phyloP scores from a whole-genome alignment of 495 filamentous ascomycete species.

The Tuber aestivum region DNA sequence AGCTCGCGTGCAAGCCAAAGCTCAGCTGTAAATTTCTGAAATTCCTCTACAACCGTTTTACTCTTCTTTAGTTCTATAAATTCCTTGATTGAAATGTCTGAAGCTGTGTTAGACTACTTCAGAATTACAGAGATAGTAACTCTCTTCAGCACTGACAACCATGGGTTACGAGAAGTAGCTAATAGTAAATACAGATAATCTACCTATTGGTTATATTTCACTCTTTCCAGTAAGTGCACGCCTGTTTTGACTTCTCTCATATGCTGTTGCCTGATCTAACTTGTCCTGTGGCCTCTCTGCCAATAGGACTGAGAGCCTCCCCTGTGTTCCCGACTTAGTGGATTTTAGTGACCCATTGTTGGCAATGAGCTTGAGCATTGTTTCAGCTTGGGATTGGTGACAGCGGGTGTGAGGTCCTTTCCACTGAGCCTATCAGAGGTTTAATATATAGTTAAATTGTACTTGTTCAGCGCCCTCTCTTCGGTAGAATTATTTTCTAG shows the following conservation, averaged over 20 bases:
- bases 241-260: constrained; percentile 86
- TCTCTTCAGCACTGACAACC: constrained; percentile 48
- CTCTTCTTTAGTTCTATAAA: constrained; percentile 65
- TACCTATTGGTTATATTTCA: constrained; percentile 84
- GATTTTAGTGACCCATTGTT: constrained; percentile 49
- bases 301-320: constrained; percentile 77
- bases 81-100: constrained; percentile 59
- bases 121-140: constrained; percentile 76
- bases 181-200: constrained; percentile 92
- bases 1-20: constrained; percentile 75
- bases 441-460: constrained; percentile 36
- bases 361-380: constrained; percentile 64
- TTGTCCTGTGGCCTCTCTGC: constrained; percentile 85
- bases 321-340: constrained; percentile 54
- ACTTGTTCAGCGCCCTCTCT: constrained; percentile 38
- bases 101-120: constrained; percentile 56
- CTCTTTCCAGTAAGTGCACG: constrained; percentile 85
- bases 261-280: constrained; percentile 73
- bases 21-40: constrained; percentile 65
- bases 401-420: constrained; percentile 65
- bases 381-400: constrained; percentile 69
- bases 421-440: constrained; percentile 66
- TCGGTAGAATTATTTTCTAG: constrained; percentile 43
- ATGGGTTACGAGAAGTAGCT: constrained; percentile 58
- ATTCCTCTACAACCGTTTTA: constrained; percentile 62